These are phyloP conservation scores for Didymella arachidicola DNA, from an alignment of 2,329 filamentous ascomycete genomes.

Conservation along the genomic window DNA sequence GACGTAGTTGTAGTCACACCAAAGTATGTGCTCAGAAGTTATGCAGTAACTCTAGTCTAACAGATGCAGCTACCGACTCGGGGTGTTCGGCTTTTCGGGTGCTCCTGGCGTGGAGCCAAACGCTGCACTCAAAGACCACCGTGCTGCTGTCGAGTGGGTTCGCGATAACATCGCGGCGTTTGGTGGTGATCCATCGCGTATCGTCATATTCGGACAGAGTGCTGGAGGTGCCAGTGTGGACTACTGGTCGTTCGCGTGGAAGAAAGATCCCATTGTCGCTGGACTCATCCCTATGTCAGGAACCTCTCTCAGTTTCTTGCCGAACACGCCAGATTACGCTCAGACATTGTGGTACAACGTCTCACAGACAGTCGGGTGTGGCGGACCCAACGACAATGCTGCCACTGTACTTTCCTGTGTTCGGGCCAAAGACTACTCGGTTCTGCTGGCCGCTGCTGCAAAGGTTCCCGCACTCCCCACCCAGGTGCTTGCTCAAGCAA, in stretches of 20 bases:
- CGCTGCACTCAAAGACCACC: conserved; percentile 45
- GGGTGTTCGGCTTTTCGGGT: conserved; percentile 52
- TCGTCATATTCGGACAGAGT: conserved; percentile 52
- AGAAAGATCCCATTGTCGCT: conserved; percentile 58
- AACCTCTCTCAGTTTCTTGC: conserved; percentile 48
- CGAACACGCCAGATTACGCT: conserved; percentile 36
- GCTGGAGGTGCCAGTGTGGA: conserved; percentile 55
- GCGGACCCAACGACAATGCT: conserved; percentile 31
- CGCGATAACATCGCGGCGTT: conserved; percentile 52
- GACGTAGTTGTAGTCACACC: conserved; percentile 44
- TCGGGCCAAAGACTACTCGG: conserved; percentile 35
- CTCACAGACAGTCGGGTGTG: conserved; percentile 50
- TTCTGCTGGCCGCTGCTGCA: conserved; percentile 37
- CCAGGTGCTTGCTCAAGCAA: conserved; percentile 32
- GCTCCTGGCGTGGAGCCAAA: conserved; percentile 48
- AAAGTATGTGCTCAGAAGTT: conserved; percentile 25
- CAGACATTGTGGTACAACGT: conserved; percentile 48
- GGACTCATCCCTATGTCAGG: conserved; percentile 60
- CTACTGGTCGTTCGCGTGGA: conserved; percentile 59
- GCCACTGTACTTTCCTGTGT: conserved; percentile 49
- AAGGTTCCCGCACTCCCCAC: conserved; percentile 39
- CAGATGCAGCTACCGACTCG: conserved; percentile 44
- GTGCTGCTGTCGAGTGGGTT: conserved; percentile 49
- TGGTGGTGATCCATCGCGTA: conserved; percentile 51
- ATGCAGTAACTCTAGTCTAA: background rate